Evolutionary conservation across 2,329 filamentous ascomycete genomes (phyloP).

Genomic region (Fusarium azukiicola): DNA sequence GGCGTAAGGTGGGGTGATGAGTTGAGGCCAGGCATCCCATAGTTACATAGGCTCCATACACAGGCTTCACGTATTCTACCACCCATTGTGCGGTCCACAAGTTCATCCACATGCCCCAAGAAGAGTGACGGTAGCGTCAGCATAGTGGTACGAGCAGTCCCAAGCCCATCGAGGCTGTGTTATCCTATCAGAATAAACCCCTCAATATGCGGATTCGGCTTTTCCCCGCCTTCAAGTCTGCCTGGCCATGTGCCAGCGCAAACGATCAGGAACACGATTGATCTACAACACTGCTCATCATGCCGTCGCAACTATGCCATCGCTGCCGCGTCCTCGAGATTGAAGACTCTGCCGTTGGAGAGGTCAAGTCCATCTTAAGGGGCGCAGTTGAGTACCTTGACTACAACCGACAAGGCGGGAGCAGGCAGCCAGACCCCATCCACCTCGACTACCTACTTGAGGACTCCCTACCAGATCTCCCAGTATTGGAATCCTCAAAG

Average conservation of each 20-base stretch:
- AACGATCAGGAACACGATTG: not conserved
- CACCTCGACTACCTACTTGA: not conserved
- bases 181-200: conserved; percentile 10
- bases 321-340: not conserved
- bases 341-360: not conserved
- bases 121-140: not conserved
- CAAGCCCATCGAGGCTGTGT: not conserved
- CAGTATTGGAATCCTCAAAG: not conserved
- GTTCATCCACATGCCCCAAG: too few relatives aligned
- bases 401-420: conserved; percentile 2
- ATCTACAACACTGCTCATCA: not conserved
- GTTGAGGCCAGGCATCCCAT: too few relatives aligned
- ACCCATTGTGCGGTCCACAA: too few relatives aligned
- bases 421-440: not conserved
- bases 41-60: too few relatives aligned
- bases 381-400: not conserved
- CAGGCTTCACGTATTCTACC: too few relatives aligned
- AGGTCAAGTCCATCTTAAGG: not conserved
- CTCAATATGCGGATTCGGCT: not conserved
- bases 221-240: not conserved
- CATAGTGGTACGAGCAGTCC: not conserved
- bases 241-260: not conserved
- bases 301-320: not conserved
- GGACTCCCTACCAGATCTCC: not conserved
- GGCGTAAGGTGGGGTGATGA: conserved; percentile 21